Conservation (phyloP, 805 yeast species). For the Brettanomyces nanus region DNA sequence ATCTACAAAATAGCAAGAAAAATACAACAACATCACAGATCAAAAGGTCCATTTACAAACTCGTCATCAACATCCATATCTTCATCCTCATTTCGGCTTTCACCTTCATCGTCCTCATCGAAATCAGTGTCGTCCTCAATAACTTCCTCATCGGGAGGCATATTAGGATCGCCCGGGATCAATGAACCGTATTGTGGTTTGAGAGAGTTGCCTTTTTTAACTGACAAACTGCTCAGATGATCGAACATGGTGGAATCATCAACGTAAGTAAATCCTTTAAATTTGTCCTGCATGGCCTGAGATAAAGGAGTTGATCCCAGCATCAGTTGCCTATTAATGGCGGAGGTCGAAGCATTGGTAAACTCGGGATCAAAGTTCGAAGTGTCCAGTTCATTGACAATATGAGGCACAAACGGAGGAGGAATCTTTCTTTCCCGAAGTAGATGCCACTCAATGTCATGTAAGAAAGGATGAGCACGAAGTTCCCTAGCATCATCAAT, state of each 20-base stretch:
- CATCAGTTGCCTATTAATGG: conserved; percentile 59
- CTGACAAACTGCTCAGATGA: conserved; percentile 39
- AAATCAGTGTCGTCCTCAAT: conserved; percentile 60
- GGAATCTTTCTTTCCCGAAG: conserved; percentile 74
- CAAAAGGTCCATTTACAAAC: conserved; percentile 85
- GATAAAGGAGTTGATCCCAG: conserved; percentile 75
- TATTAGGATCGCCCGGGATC: conserved; percentile 70
- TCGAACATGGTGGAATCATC: conserved; percentile 92
- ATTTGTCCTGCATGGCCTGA: conserved; percentile 93
- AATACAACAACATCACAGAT: too few relatives aligned
- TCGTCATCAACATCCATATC: conserved; percentile 58
- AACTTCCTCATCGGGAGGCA: conserved; percentile 79
- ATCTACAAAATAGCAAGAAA: too few relatives aligned
- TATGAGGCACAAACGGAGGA: conserved; percentile 95
- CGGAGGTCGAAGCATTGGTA: conserved; percentile 83
- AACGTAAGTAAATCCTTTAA: conserved; percentile 94
- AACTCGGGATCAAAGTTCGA: conserved; percentile 98
- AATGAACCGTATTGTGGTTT: conserved; percentile 50
- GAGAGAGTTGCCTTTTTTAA: conserved; percentile 32
- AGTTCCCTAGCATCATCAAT: conserved; percentile 87
- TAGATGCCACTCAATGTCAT: conserved; percentile 84
- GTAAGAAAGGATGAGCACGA: conserved; percentile 85
- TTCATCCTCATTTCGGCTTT: conserved; percentile 32
- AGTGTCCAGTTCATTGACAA: conserved; percentile 85
- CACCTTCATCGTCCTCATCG: conserved; percentile 29